These are phyloP conservation scores for Cicer pinnatifidum DNA, from an alignment of 306 rosid genomes.

Conservation along the genomic window DNA sequence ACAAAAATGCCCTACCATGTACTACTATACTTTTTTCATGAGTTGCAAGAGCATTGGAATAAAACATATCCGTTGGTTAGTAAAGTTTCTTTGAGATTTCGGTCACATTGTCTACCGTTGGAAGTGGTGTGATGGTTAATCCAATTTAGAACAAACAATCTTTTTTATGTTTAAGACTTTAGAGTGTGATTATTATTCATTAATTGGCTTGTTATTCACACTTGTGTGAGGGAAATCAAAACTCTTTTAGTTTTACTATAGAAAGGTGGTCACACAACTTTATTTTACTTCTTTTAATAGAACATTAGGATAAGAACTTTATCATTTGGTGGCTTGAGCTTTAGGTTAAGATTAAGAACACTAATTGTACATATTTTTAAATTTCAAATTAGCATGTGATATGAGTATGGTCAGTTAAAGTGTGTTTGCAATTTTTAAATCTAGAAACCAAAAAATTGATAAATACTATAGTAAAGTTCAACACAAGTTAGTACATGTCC, in stretches of 20 bases:
- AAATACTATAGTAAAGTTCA: background rate
- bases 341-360: conserved; percentile 13
- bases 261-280: conserved; percentile 17
- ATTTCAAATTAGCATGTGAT: conserved; percentile 38
- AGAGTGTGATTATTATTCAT: conserved; percentile 11
- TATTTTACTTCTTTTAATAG: conserved; percentile 46
- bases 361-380: conserved; percentile 25
- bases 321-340: conserved; percentile 24
- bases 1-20: conserved; percentile 4
- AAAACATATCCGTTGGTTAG: conserved; percentile 43
- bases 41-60: conserved; percentile 14
- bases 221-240: conserved; percentile 35
- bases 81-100: background rate
- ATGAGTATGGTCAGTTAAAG: conserved; percentile 2
- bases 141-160: conserved; percentile 12
- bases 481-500: background rate
- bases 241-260: background rate
- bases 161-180: conserved; percentile 21
- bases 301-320: conserved; percentile 42
- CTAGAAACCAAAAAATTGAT: background rate
- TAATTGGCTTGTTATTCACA: conserved; percentile 32
- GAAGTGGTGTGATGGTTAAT: conserved; percentile 34
- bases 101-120: conserved; percentile 26
- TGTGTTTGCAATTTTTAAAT: background rate
- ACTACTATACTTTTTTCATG: background rate